Evolutionary conservation across 176 grass and related monocot genomes (phyloP), one percentile per base, ranked within the genome.

Genomic region (Zea mays): DNA sequence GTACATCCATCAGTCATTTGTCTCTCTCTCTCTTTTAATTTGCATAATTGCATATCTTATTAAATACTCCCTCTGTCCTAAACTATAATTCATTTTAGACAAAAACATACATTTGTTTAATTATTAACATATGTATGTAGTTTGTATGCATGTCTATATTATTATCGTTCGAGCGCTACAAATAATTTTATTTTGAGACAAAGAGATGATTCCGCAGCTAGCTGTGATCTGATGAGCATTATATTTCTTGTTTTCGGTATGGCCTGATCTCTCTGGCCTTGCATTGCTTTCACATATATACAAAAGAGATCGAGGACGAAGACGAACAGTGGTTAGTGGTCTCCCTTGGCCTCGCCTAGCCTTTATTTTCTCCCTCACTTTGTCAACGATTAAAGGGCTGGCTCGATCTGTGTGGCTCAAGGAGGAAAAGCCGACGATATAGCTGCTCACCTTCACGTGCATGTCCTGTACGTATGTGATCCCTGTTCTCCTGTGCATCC

Each of bases 391-490:
- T n/a, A n/a, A 50, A 59, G 55, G 40, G 65, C 27, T 61, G 21
- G 4, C 58, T 61, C 58, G 20, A 34, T 34, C 21, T 64, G 41
- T 34, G 72, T 49, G 79, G 82, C 51, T 74, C 84, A 75, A n/a
- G n/a, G n/a, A 79, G 48, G 72, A 42, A 88, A 88, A 84, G 82
- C 60, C 77, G 80, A 60, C 80, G 65, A 80, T n/a, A 59, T 69
- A 64, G 62, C 75, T 77, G 68, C 70, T 77, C 77, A 78, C 45
- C 72, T 38, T 67, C 82, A 16, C 16, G 70, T 40, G 49, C 54
- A n/a, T n/a, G n/a, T n/a, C 50, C 36, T 58, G 56, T 55, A 55
- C 52, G 52, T 39, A 33, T 68, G 33, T 12, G 21, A 16, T 36
- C 68, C 5, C 50, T 56, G 52, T 56, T n/a, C n/a, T 56, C 54